Evolutionary conservation across 208 protist genomes (phyloP).

Genomic region (Acanthamoeba castellanii): DNA sequence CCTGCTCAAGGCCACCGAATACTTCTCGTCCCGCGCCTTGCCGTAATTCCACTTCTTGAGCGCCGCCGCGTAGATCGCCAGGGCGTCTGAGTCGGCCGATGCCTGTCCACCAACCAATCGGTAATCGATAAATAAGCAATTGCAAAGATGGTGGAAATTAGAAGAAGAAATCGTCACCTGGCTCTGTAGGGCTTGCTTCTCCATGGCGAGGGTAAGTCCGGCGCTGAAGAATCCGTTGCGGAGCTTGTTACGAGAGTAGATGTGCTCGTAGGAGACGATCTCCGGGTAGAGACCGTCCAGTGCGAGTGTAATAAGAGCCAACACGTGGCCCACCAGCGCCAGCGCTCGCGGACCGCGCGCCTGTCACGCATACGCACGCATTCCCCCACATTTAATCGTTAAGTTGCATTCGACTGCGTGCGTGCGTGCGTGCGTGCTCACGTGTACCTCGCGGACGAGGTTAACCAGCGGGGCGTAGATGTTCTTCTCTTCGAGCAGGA

Average conservation of each 20-base stretch:
- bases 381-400: not conserved
- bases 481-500: slow-evolving; percentile 51
- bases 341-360: not conserved
- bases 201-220: not conserved
- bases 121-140: not conserved
- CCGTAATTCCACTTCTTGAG: not conserved
- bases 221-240: slow-evolving; percentile 30
- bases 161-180: not conserved
- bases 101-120: not conserved
- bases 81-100: not conserved
- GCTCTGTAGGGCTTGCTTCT: slow-evolving; percentile 25
- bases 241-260: slow-evolving; percentile 21
- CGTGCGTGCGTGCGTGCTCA: no score
- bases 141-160: not conserved
- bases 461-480: slow-evolving; percentile 48
- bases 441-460: not conserved
- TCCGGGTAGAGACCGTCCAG: not conserved
- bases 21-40: not conserved
- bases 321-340: not conserved
- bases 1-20: not conserved
- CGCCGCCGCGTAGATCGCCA: not conserved
- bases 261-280: slow-evolving; percentile 39
- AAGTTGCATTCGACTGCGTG: not conserved
- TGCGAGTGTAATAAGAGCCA: not conserved
- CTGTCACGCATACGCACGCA: not conserved